Percentiles rank a stretch among this genome's conserved stretches.
phyloP scores from a whole-genome alignment of 2,329 filamentous ascomycete species.

The Amauroascus verrucosus region DNA sequence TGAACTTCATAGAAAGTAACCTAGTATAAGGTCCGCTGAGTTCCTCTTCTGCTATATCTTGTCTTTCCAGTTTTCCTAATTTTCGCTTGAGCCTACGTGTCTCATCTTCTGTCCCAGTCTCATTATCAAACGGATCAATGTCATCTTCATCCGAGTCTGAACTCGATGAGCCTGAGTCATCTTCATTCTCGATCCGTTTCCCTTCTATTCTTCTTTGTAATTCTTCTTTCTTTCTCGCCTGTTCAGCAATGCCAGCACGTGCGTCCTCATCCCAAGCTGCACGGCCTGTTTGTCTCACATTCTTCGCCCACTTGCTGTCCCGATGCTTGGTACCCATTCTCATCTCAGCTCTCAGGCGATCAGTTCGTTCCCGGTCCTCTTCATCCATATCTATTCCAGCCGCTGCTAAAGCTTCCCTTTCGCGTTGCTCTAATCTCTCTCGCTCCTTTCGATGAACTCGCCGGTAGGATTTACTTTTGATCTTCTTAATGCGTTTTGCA shows the following conservation, averaged over 20 bases:
- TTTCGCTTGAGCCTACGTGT: slow-evolving; percentile 32
- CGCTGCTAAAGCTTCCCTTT: slow-evolving; percentile 48
- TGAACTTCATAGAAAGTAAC: slow-evolving; percentile 81
- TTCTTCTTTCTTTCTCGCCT: slow-evolving; percentile 74
- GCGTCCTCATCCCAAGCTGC: slow-evolving; percentile 85
- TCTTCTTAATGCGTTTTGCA: slow-evolving; percentile 91
- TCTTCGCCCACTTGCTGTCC: slow-evolving; percentile 88
- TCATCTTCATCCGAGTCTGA: slow-evolving; percentile 53
- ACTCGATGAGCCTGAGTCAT: slow-evolving; percentile 39
- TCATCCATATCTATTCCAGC: slow-evolving; percentile 52
- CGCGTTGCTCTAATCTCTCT: slow-evolving; percentile 48
- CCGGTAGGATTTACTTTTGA: slow-evolving; percentile 93
- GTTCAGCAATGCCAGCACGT: slow-evolving; percentile 63
- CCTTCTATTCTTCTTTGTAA: slow-evolving; percentile 70
- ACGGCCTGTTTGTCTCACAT: slow-evolving; percentile 64
- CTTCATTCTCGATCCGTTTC: slow-evolving; percentile 51
- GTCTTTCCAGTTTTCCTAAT: slow-evolving; percentile 38
- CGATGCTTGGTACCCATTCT: slow-evolving; percentile 76
- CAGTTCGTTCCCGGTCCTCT: slow-evolving; percentile 54
- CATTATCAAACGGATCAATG: slow-evolving; percentile 48
- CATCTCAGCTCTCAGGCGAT: slow-evolving; percentile 69
- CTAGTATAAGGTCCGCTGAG: slow-evolving; percentile 47
- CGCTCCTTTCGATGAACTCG: slow-evolving; percentile 78
- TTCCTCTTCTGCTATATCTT: slow-evolving; percentile 29
- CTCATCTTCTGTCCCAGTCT: slow-evolving; percentile 28